phyloP scores from a whole-genome alignment of 2,329 filamentous ascomycete genomes.

The Conoideocrella luteorostrata region DNA sequence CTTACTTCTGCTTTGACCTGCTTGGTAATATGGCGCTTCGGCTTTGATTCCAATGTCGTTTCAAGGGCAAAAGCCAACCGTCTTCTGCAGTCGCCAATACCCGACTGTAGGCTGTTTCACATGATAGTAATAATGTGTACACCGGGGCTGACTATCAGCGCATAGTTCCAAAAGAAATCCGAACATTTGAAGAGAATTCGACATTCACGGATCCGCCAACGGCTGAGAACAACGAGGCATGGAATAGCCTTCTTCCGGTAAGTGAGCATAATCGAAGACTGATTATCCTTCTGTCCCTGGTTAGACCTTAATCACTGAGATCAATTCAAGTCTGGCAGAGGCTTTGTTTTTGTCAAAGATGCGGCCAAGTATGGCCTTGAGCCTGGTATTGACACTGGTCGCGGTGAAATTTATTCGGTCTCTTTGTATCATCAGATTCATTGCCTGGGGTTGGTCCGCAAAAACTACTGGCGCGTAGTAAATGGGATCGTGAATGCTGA shows the following conservation, averaged over 20 bases:
- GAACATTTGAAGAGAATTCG: constrained; percentile 2
- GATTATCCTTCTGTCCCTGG: too few relatives aligned
- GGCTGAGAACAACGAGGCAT: constrained; percentile 1
- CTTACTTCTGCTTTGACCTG: too few relatives aligned
- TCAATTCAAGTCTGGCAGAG: constrained; percentile 6
- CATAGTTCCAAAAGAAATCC: constrained; percentile 5
- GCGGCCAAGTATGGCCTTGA: constrained; percentile 2
- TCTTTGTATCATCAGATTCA: constrained; percentile 14
- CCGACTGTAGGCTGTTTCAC: too few relatives aligned
- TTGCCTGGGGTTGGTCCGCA: constrained; percentile 11
- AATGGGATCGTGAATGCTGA: constrained; percentile 3
- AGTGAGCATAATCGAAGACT: too few relatives aligned
- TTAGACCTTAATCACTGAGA: too few relatives aligned
- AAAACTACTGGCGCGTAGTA: constrained; percentile 8
- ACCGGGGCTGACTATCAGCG: too few relatives aligned
- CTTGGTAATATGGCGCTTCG: too few relatives aligned
- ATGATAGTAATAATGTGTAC: too few relatives aligned
- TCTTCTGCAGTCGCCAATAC: too few relatives aligned
- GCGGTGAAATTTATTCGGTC: constrained; percentile 6
- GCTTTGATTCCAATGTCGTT: too few relatives aligned
- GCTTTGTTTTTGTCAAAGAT: constrained; percentile 6
- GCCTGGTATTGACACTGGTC: constrained; percentile 4
- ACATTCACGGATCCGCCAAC: constrained; percentile 3
- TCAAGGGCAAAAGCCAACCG: too few relatives aligned
- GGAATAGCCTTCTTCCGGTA: constrained; percentile 7